Evolutionary conservation across 2,329 filamentous ascomycete species (phyloP).

Genomic region (Aureobasidium mangrovei): DNA sequence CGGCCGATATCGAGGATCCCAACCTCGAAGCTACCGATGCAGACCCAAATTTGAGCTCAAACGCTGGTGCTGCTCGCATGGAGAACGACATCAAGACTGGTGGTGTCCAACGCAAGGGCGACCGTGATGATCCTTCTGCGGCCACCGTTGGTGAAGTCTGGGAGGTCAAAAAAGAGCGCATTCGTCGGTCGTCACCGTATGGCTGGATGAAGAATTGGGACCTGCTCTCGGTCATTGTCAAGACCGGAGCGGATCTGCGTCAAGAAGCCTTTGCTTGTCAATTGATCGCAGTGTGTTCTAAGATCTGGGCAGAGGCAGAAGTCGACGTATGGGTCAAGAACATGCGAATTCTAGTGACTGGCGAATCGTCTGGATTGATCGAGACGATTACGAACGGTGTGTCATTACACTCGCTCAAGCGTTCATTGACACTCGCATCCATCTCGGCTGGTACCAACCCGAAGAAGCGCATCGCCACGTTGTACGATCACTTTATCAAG

Average conservation of each 20-base stretch:
- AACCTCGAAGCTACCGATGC: conserved; percentile 31
- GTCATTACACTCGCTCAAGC: conserved; percentile 76
- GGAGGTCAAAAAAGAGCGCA: conserved; percentile 75
- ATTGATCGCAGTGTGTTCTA: conserved; percentile 70
- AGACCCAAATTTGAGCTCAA: conserved; percentile 48
- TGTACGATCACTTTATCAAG: conserved; percentile 74
- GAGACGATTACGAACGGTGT: conserved; percentile 85
- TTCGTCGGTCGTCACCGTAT: conserved; percentile 73
- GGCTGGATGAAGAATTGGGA: conserved; percentile 90
- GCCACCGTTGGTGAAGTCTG: conserved; percentile 82
- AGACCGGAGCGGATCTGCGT: conserved; percentile 72
- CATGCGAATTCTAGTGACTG: conserved; percentile 79
- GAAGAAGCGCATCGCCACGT: conserved; percentile 65
- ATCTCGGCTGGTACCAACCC: conserved; percentile 66
- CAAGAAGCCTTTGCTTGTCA: conserved; percentile 85
- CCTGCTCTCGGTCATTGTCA: conserved; percentile 76
- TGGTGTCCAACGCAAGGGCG: conserved; percentile 69
- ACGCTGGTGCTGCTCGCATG: conserved; percentile 72
- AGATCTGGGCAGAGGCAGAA: conserved; percentile 67
- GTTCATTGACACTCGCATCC: conserved; percentile 66
- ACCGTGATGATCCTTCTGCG: conserved; percentile 76
- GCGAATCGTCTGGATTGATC: conserved; percentile 74
- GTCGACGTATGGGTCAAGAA: conserved; percentile 80
- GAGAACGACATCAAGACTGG: conserved; percentile 84
- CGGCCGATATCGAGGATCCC: conserved; percentile 47